Evolutionary conservation across 805 yeast species (phyloP).

Genomic region (Monosporozyma servazzii): DNA sequence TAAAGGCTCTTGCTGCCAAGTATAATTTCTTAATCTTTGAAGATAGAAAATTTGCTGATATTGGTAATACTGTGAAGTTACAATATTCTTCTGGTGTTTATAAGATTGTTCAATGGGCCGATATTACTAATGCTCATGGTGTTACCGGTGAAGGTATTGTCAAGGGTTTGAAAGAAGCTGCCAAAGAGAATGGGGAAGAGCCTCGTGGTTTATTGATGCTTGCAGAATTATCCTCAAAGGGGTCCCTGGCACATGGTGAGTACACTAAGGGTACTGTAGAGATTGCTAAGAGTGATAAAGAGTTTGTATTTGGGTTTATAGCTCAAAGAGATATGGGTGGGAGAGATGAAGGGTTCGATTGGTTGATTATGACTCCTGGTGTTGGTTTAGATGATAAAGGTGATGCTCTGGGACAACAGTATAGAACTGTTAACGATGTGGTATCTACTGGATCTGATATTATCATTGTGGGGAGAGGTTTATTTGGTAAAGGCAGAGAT

Average conservation of each 20-base stretch:
- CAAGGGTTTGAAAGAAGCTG: constrained; percentile 76
- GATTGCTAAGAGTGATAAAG: constrained; percentile 77
- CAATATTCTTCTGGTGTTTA: constrained; percentile 89
- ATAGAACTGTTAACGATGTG: constrained; percentile 84
- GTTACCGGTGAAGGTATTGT: constrained; percentile 94
- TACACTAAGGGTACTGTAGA: constrained; percentile 84
- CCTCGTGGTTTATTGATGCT: constrained; percentile 89
- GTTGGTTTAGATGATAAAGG: constrained; percentile 97
- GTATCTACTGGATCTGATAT: constrained; percentile 82
- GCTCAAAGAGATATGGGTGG: constrained; percentile 88
- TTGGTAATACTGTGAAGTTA: constrained; percentile 92
- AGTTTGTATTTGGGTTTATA: constrained; percentile 92
- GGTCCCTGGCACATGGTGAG: constrained; percentile 86
- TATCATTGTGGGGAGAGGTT: constrained; percentile 96
- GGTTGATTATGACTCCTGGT: constrained; percentile 97
- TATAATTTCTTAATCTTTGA: constrained; percentile 89
- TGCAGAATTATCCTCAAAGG: constrained; percentile 91
- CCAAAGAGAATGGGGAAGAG: constrained; percentile 52
- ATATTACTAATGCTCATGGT: constrained; percentile 95
- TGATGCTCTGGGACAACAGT: constrained; percentile 92
- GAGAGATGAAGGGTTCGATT: constrained; percentile 76
- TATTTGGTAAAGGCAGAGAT: constrained; percentile 90
- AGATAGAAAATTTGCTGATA: constrained; percentile 97
- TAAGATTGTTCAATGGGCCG: constrained; percentile 89
- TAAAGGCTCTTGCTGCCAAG: constrained; percentile 61